Evolutionary conservation across 257 asterid genomes (phyloP), one percentile per base, ranked within the genome.

Genomic region (Haberlea rhodopensis): DNA sequence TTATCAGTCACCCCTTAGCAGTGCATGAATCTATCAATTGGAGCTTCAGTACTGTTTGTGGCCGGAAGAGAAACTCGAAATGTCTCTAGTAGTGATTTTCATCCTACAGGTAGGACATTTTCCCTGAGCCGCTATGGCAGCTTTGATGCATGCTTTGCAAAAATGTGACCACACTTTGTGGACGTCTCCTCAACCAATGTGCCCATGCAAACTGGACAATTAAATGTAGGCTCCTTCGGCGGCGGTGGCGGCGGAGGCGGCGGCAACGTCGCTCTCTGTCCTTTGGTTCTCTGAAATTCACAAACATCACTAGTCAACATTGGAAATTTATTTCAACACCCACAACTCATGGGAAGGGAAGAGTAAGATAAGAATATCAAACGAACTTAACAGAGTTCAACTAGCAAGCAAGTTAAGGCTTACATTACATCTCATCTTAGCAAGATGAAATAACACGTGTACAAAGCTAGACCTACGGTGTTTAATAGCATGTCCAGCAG

Each of bases 71-170:
- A 90, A 54, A 94, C 75, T 73, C 95, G 70, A 23, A 94, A 83
- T 73, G 74, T 90, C 95, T 75, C 75, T 90, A 34, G 45, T 28
- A 13, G 87, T 80, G 29, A 84, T 76, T 73, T 57, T 94, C 79
- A 76, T 84, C 80, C 97, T 81, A 83, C 99, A 94, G 0, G 97
- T 87, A 37, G 97, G 96, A 56, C 99, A 94, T 79, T 90, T 90
- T 55, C 60, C 69, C 79, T 94, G 95, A 60, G 84, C 86, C 65
- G 92, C 82, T 49, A 90, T 76, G 59, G 96, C 88, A 62, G 90
- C 63, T 71, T 88, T 86, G 80, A 94, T 90, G 82, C 99, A 94
- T 5, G 64, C 84, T 80, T 87, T 90, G 76, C 97, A 94, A 66
- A 94, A 69, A 94, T 90, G 74, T 94, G 99, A 25, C 99, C 96